These are phyloP conservation scores for Murraya paniculata DNA, from an alignment of 345 rosid species.

Conservation along the genomic window DNA sequence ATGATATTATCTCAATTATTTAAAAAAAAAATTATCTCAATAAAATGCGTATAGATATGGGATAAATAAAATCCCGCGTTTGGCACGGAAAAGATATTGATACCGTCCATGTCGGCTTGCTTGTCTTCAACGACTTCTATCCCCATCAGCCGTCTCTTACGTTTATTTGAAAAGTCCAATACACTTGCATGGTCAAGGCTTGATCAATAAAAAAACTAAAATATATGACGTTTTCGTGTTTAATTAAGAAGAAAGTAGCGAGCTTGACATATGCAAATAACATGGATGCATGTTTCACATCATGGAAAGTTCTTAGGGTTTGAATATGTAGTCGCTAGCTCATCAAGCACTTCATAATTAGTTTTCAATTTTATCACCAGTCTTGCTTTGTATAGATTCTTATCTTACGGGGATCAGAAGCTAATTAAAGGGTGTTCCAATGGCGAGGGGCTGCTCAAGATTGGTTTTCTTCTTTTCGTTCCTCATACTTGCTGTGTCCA, in stretches of 20 bases:
- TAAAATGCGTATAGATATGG: too few relatives aligned
- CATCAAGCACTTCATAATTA: neutral
- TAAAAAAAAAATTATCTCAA: too few relatives aligned
- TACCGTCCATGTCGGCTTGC: neutral
- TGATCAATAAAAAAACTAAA: neutral
- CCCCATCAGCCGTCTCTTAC: neutral
- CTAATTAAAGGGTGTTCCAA: neutral
- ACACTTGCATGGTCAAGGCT: neutral
- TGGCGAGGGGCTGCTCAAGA: constrained; percentile 1
- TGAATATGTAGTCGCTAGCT: neutral
- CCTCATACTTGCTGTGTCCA: neutral
- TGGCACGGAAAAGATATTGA: neutral
- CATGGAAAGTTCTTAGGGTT: neutral
- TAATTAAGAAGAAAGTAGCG: too few relatives aligned
- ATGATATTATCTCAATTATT: too few relatives aligned
- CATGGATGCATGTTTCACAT: too few relatives aligned
- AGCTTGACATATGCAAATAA: too few relatives aligned
- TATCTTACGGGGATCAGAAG: neutral
- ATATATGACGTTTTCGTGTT: neutral
- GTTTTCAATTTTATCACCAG: neutral
- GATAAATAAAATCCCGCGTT: neutral
- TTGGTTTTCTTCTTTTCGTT: neutral
- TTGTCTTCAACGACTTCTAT: neutral
- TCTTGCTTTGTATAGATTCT: neutral
- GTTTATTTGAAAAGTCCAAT: neutral